Evolutionary conservation across 768 basidiomycete genomes (phyloP).

Genomic region (Boletus coccyginus): DNA sequence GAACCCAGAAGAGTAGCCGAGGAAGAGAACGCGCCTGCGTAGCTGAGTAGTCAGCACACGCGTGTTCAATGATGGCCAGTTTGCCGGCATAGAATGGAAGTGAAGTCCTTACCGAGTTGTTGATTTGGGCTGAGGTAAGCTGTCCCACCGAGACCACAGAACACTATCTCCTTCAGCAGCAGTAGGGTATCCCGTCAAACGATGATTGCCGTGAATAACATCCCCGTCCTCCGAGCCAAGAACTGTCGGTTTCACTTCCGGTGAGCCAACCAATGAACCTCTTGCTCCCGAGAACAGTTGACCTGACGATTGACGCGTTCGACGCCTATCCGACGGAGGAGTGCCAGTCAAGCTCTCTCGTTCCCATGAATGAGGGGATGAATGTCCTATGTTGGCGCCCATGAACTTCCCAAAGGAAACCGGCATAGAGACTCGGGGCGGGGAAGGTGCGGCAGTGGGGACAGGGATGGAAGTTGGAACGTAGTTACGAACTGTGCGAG

Average conservation of each 20-base stretch:
- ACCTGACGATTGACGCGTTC: constrained; percentile 3
- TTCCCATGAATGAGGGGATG: constrained; percentile 6
- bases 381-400: constrained; percentile 22
- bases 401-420: constrained; percentile 47
- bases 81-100: background rate
- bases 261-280: constrained; percentile 6
- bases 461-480: constrained; percentile 52
- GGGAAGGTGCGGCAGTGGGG: constrained; percentile 45
- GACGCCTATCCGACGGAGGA: constrained; percentile 12
- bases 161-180: constrained; percentile 30
- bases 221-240: constrained; percentile 27
- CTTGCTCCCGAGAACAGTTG: constrained; percentile 9
- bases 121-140: constrained; percentile 15
- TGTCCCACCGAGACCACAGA: constrained; percentile 35
- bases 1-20: constrained; percentile 51
- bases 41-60: constrained; percentile 1
- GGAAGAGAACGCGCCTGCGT: constrained; percentile 45
- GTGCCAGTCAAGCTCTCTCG: constrained; percentile 6
- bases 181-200: constrained; percentile 28
- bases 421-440: constrained; percentile 49
- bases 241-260: constrained; percentile 9
- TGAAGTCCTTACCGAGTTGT: constrained; percentile 18
- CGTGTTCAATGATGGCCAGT: background rate
- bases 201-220: constrained; percentile 8
- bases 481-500: constrained; percentile 52